Evolutionary conservation across 2,329 filamentous ascomycete species (phyloP), one percentile per base, ranked within the genome.

Genomic region (Myriosclerotinia curreyana): DNA sequence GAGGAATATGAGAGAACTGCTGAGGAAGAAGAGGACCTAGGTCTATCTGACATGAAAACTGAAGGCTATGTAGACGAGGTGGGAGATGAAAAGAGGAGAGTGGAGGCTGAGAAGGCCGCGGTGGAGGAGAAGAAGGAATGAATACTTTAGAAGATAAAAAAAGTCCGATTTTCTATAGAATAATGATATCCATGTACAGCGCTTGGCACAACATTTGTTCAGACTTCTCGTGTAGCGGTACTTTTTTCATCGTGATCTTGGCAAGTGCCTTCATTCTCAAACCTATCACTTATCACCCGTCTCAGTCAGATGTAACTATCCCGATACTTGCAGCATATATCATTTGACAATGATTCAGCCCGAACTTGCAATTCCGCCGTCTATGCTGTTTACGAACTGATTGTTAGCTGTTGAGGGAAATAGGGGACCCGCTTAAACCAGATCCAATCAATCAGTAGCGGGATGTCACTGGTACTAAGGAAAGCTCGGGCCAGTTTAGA

Each of bases 11-110:
- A 90, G 66, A 84, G 95, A 66, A 96, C 94, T 0, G 86, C 89
- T 0, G 91, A 97, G 75, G 95, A 99, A 74, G 91, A 96, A 77
- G 95, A 99, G 73, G 91, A 97, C 65, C 80, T 99, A 14, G 95
- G 95, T 0, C 79, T 99, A 69, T 86, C 81, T 65, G 95, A 99
- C 74, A 99, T 99, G 87, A 95, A 94, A 82, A 86, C 87, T 0
- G 93, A 98, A 76, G 87, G 86, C 0, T 98, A 99, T 68, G 71
- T 69, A 38, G 71, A 75, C 62, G 71, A 71, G 17, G 68, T 68
- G 34, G 72, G 69, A 31, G 60, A 67, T 5, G 70, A 73, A 52
- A 71, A 70, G 66, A 70, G 68, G 62, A 62, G 55, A 67, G 52
- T 64, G 3, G 64, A 58, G 22, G 62, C 52, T n/a, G 52, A 66